Evolutionary conservation across 1,139 yeast genomes (phyloP), one percentile per base, ranked within the genome.

Genomic region (Geotrichum candidum): DNA sequence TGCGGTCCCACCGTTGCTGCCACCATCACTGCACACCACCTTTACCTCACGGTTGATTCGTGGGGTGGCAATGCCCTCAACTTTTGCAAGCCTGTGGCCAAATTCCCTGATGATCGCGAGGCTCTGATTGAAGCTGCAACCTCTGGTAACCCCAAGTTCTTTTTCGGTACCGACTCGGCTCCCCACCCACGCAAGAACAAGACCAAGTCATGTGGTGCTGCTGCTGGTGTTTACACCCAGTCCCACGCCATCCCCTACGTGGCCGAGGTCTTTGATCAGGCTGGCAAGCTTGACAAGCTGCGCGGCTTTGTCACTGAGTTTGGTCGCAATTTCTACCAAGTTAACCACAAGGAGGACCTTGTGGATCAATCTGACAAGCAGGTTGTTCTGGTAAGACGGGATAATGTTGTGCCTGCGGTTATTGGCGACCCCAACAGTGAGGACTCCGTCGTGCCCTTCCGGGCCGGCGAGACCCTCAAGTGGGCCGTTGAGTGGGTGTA

Each of bases 61-160:
- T 95, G 98, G 97, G 97, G 97, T 4, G 98, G 98, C 3, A 88
- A 91, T 72, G 92, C 98, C 51, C 84, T 90, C 70, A 90, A 94
- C 71, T 94, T 87, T 76, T 94, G 99, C 79, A 94, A 95, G 74
- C 99, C 99, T 9, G 99, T 94, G 56, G 99, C 99, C 46, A 94
- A 94, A 73, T 78, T 92, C 51, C 97, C 98, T 33, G 80, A 78
- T 38, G 99, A 94, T 72, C 84, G 88, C 69, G 79, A 84, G 60
- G 94, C 97, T 0, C 77, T 94, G 60, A 82, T 94, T 13, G 81
- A 79, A 51, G 98, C 99, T 46, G 99, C 98, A 2, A 87, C 90
- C 11, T 86, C 95, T 1, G 99, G 98, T 9, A 86, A 88, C 68
- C 90, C 96, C 59, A 92, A 87, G 80, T 95, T 92, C 75, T 90